These are phyloP conservation scores for Rubus idaeus DNA, from an alignment of 306 rosid genomes.

Conservation along the genomic window DNA sequence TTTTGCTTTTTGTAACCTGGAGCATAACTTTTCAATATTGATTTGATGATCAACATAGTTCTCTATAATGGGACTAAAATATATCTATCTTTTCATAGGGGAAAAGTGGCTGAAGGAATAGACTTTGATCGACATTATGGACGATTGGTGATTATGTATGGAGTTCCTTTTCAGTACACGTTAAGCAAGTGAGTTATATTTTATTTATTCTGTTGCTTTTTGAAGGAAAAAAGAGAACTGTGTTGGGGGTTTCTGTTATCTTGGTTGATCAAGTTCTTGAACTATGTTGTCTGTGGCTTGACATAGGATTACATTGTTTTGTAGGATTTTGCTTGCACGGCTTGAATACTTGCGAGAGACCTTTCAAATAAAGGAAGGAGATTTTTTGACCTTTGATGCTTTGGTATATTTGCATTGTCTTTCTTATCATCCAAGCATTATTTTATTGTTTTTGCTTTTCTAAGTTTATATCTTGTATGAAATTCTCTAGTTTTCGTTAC, in stretches of 20 bases:
- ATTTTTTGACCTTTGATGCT: too few species aligned
- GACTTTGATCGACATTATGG: constrained; percentile 95
- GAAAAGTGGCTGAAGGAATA: constrained; percentile 92
- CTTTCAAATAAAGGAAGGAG: constrained; percentile 83
- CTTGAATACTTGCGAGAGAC: constrained; percentile 79
- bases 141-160: constrained; percentile 85
- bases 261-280: constrained; percentile 7
- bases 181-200: constrained; percentile 76
- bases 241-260: constrained; percentile 5
- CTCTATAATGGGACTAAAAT: background rate
- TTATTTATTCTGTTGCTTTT: background rate
- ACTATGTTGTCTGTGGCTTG: constrained; percentile 16
- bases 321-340: constrained; percentile 88
- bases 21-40: background rate
- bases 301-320: constrained; percentile 23
- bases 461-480: constrained; percentile 1
- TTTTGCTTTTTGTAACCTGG: background rate
- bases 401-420: too few species aligned
- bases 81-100: constrained; percentile 46
- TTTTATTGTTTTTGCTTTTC: constrained; percentile 11
- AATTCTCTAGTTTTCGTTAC: constrained; percentile 14
- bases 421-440: background rate
- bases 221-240: background rate
- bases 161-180: constrained; percentile 91
- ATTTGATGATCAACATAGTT: constrained; percentile 19